Evolutionary conservation across 257 asterid genomes (phyloP).

Genomic region (Marsdenia floribunda): DNA sequence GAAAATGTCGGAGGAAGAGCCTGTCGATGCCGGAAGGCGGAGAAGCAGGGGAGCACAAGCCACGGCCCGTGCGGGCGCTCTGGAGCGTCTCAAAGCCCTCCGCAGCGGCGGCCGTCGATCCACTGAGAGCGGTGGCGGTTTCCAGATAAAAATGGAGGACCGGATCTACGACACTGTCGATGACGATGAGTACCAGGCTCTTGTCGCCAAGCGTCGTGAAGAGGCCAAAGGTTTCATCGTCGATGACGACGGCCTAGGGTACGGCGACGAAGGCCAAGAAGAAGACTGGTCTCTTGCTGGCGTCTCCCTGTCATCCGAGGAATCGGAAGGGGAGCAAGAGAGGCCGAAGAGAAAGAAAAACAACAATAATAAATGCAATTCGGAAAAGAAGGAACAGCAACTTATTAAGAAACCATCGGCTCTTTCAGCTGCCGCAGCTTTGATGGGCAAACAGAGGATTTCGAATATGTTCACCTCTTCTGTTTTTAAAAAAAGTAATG

Average conservation of each 20-base stretch:
- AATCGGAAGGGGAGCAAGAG: constrained; percentile 59
- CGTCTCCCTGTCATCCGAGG: constrained; percentile 52
- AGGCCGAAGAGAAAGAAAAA: constrained; percentile 56
- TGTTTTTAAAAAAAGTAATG: constrained; percentile 63
- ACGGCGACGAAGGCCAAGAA: constrained; percentile 94
- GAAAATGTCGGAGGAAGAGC: constrained; percentile 67
- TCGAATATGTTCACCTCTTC: constrained; percentile 77
- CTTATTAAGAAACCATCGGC: constrained; percentile 54
- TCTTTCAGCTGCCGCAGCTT: constrained; percentile 65
- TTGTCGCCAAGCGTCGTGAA: constrained; percentile 83
- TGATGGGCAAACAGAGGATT: constrained; percentile 85
- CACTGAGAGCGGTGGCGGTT: constrained; percentile 42
- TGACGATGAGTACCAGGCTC: constrained; percentile 72
- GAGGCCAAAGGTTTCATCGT: constrained; percentile 66
- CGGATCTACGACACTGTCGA: constrained; percentile 81
- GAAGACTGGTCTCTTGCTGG: constrained; percentile 87
- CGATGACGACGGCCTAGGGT: constrained; percentile 85
- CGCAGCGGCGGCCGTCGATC: constrained; percentile 64
- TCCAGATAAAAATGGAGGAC: constrained; percentile 66
- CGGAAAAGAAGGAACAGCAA: constrained; percentile 63
- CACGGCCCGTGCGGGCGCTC: constrained; percentile 54
- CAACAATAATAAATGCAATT: constrained; percentile 7
- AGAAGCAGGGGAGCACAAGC: constrained; percentile 49
- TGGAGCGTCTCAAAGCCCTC: constrained; percentile 67
- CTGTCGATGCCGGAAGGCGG: constrained; percentile 46